A percentile compares a stretch with the other conserved stretches of the same genome.
These are phyloP conservation scores for Blastobotrys petasosporus DNA, from an alignment of 1,139 yeast species.

Conservation along the genomic window DNA sequence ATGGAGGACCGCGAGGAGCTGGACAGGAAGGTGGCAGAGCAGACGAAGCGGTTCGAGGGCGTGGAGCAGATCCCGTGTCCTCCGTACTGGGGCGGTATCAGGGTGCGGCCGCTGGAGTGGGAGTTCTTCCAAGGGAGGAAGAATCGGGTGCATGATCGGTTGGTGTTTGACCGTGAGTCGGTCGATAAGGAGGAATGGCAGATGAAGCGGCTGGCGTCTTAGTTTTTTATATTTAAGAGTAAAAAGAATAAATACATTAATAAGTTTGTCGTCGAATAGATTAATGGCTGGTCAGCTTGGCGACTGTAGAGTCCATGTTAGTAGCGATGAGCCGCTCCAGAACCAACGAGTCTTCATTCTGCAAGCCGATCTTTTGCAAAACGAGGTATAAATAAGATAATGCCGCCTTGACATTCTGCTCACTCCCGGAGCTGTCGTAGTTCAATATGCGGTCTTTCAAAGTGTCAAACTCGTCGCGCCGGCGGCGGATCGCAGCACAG, in stretches of 20 bases:
- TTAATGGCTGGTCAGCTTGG: conserved; percentile 1
- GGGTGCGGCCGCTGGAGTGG: conserved; percentile 80
- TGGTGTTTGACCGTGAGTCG: conserved; percentile 57
- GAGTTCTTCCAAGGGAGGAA: conserved; percentile 98
- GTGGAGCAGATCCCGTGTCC: conserved; percentile 73
- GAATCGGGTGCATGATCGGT: conserved; percentile 85
- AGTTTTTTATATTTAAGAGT: background rate
- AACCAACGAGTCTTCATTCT: background rate
- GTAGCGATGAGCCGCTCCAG: background rate
- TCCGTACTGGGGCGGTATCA: conserved; percentile 90
- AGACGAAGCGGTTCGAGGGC: conserved; percentile 54
- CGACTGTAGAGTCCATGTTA: conserved; percentile 6
- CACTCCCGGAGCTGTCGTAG: no score
- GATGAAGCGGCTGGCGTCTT: conserved; percentile 70
- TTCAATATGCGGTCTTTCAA: background rate
- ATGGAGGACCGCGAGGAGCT: conserved; percentile 56
- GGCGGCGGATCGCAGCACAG: background rate
- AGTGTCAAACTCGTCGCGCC: background rate
- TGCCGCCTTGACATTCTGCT: conserved; percentile 4
- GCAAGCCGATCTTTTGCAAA: background rate
- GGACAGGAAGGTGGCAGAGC: conserved; percentile 43
- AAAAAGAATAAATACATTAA: background rate
- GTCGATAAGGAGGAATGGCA: conserved; percentile 48
- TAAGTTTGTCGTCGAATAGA: background rate
- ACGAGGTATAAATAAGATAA: conserved; percentile 9